Percentiles rank a stretch among this genome's conserved stretches.
phyloP scores from a whole-genome alignment of 2,329 filamentous ascomycete genomes.

The Aureobasidium sp. region DNA sequence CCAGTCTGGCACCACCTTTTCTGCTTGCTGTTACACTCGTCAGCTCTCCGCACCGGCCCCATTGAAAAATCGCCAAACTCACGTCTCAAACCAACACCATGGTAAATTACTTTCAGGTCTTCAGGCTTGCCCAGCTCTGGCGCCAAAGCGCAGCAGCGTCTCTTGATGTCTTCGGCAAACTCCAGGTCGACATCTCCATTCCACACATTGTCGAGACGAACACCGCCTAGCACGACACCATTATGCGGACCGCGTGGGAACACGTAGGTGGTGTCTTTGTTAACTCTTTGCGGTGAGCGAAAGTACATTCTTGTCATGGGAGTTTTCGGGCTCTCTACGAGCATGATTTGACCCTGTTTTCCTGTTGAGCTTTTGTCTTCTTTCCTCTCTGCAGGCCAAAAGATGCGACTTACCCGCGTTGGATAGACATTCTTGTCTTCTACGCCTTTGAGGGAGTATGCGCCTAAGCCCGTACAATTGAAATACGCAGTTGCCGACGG shows the following conservation, averaged over 20 bases:
- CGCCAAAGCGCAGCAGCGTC: slow-evolving; percentile 61
- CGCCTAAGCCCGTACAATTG: slow-evolving; percentile 72
- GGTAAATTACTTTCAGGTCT: slow-evolving; percentile 63
- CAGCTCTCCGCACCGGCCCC: not conserved
- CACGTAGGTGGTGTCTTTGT: slow-evolving; percentile 13
- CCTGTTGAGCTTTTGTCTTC: not conserved
- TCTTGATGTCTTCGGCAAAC: slow-evolving; percentile 12
- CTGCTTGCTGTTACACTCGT: slow-evolving; percentile 43
- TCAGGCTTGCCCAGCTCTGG: slow-evolving; percentile 33
- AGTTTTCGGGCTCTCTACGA: slow-evolving; percentile 61
- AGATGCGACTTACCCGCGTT: not conserved
- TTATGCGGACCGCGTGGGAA: slow-evolving; percentile 9
- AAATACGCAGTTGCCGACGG: slow-evolving; percentile 47
- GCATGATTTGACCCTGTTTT: slow-evolving; percentile 60
- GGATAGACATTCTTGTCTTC: slow-evolving; percentile 55
- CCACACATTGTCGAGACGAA: slow-evolving; percentile 11
- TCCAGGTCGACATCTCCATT: slow-evolving; percentile 1
- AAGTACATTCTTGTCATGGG: slow-evolving; percentile 12
- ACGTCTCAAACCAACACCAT: slow-evolving; percentile 68
- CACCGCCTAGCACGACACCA: slow-evolving; percentile 11
- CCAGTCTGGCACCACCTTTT: slow-evolving; percentile 63
- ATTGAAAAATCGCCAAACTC: not conserved
- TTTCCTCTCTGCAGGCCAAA: too few species aligned
- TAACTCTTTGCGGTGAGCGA: slow-evolving; percentile 9
- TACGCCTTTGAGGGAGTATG: slow-evolving; percentile 69